A percentile compares a stretch with the other conserved stretches of the same genome.
phyloP scores from a whole-genome alignment of 768 basidiomycete species.

The Megacollybia marginata region DNA sequence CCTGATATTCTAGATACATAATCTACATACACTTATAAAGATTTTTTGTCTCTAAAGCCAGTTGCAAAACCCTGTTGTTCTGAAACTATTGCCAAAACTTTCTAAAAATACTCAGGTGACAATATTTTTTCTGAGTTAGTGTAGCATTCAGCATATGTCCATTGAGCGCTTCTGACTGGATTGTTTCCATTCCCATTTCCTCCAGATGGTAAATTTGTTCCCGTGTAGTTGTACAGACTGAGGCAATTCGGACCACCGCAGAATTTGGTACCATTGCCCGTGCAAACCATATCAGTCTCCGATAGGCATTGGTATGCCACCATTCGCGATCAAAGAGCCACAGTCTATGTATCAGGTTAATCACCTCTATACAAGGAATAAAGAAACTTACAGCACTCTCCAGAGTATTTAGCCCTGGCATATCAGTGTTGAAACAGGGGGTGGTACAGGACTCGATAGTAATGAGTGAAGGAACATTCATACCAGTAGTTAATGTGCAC shows the following conservation, averaged over 20 bases:
- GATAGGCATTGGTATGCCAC: conserved; percentile 36
- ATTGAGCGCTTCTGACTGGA: conserved; percentile 40
- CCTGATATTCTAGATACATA: too few relatives aligned
- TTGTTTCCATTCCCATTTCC: conserved; percentile 27
- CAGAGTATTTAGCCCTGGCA: conserved; percentile 33
- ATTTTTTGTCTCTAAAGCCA: too few relatives aligned
- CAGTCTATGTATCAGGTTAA: conserved; percentile 35
- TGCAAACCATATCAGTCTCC: conserved; percentile 63
- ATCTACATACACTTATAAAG: too few relatives aligned
- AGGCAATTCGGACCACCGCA: conserved; percentile 70
- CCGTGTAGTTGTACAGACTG: conserved; percentile 66
- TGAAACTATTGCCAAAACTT: too few relatives aligned
- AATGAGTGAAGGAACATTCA: conserved; percentile 31
- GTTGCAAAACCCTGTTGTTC: too few relatives aligned
- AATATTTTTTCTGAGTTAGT: too few relatives aligned
- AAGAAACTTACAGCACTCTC: conserved; percentile 45
- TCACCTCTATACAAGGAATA: not conserved
- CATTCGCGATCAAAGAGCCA: conserved; percentile 35
- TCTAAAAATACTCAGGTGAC: too few relatives aligned
- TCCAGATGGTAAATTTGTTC: conserved; percentile 38
- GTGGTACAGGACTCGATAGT: conserved; percentile 52
- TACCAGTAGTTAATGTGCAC: conserved; percentile 30
- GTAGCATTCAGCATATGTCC: conserved; percentile 61
- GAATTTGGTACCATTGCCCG: conserved; percentile 53
- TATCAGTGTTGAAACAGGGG: conserved; percentile 46